These are phyloP conservation scores for Umbelopsis ramanniana DNA, from an alignment of 192 early-diverging fungal species.

Conservation along the genomic window DNA sequence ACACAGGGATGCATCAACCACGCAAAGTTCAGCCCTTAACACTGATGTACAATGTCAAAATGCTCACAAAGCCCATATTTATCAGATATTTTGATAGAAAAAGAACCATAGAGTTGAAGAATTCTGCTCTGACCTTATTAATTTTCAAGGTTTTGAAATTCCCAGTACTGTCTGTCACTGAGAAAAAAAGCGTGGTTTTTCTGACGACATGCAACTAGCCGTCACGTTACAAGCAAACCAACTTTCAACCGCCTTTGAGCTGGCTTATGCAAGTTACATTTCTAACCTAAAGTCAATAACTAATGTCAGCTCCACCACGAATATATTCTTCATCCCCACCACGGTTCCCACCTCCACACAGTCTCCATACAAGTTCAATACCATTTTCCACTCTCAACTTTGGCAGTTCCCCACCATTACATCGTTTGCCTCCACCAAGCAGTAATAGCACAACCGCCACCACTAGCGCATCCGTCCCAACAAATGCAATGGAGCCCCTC, in stretches of 20 bases:
- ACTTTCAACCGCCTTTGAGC: background rate
- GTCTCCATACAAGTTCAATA: conserved; percentile 3
- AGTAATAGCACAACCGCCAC: background rate
- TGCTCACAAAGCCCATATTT: too few relatives aligned
- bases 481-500: conserved; percentile 11
- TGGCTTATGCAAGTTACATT: background rate
- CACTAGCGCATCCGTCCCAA: background rate
- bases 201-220: background rate
- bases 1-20: too few relatives aligned
- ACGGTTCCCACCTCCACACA: conserved; percentile 3
- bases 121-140: too few relatives aligned
- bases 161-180: too few relatives aligned
- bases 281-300: background rate
- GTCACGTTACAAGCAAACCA: background rate
- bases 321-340: conserved; percentile 9
- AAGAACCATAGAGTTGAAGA: too few relatives aligned
- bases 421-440: conserved; percentile 3
- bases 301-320: conserved; percentile 12
- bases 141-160: too few relatives aligned
- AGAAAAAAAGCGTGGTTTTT: too few relatives aligned
- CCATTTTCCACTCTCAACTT: conserved; percentile 12
- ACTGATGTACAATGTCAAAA: too few relatives aligned
- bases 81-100: too few relatives aligned
- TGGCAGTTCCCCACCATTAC: background rate
- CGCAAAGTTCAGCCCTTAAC: too few relatives aligned